Conservation (phyloP, 441 rosid species). For the Sinapis alba region DNA sequence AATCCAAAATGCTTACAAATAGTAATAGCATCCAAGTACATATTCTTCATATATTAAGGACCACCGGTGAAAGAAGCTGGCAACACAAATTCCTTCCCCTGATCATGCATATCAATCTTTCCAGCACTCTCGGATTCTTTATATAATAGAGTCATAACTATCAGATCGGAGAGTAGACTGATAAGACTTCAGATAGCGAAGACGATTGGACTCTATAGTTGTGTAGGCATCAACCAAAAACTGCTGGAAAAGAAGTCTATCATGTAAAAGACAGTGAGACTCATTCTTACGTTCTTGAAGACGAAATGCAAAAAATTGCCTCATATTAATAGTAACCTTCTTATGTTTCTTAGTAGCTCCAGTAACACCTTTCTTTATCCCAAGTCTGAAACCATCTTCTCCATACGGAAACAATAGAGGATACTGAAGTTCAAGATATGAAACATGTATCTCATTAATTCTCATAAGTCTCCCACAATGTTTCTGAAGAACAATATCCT, state of each 20-base stretch:
- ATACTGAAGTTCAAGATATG: not conserved
- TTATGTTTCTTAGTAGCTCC: not conserved
- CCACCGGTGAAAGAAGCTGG: not conserved
- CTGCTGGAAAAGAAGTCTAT: not conserved
- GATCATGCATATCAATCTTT: not conserved
- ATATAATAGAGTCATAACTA: not conserved
- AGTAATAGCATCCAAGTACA: not conserved
- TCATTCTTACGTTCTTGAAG: not conserved
- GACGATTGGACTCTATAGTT: not conserved
- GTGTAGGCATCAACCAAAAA: not conserved
- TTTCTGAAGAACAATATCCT: not conserved
- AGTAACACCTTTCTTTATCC: not conserved
- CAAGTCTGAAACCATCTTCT: not conserved
- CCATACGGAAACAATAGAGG: not conserved
- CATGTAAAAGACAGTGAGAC: not conserved
- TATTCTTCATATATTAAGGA: not conserved
- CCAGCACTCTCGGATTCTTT: not conserved
- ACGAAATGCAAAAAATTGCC: not conserved
- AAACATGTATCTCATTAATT: not conserved
- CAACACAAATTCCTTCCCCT: not conserved
- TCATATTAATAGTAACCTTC: not conserved
- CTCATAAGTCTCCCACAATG: not conserved
- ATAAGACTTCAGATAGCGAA: not conserved
- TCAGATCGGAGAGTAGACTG: not conserved
- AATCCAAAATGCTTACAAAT: not conserved